Evolutionary conservation across 1,284 basidiomycete genomes (phyloP).

Genomic region (Puccinia coronata): DNA sequence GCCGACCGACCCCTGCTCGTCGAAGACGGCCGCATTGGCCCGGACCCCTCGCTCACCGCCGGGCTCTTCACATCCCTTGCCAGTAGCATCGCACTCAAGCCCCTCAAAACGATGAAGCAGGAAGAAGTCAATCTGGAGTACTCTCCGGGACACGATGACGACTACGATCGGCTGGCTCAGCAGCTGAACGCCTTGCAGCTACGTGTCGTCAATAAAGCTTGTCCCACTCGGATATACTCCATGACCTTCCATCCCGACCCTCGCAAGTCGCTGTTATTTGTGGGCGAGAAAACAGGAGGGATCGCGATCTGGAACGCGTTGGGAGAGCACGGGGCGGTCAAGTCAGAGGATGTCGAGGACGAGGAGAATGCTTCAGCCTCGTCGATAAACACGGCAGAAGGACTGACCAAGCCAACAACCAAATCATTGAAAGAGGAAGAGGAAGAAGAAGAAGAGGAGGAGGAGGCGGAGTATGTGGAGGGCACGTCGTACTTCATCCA

Average conservation of each 20-base stretch:
- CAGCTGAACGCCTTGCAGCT: slow-evolving; percentile 16
- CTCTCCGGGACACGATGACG: slow-evolving; percentile 18
- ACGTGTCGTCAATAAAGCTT: slow-evolving; percentile 16
- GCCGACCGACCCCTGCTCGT: slow-evolving; percentile 21
- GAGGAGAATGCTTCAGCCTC: neutral
- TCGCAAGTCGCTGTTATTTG: slow-evolving; percentile 19
- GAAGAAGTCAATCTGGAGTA: slow-evolving; percentile 45
- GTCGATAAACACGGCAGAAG: slow-evolving; percentile 5
- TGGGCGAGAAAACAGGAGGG: slow-evolving; percentile 43
- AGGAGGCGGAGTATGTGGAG: slow-evolving; percentile 6
- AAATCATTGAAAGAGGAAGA: slow-evolving; percentile 13
- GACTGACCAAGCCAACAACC: neutral
- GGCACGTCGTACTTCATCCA: slow-evolving; percentile 33
- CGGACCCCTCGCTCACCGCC: neutral
- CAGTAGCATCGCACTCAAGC: neutral
- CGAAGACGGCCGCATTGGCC: slow-evolving; percentile 11
- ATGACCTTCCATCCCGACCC: slow-evolving; percentile 40
- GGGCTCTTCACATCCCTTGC: slow-evolving; percentile 15
- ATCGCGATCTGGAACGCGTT: slow-evolving; percentile 39
- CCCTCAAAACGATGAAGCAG: slow-evolving; percentile 34
- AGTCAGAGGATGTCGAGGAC: slow-evolving; percentile 18
- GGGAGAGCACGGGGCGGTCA: neutral
- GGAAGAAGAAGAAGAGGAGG: slow-evolving; percentile 15
- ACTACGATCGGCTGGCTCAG: slow-evolving; percentile 13
- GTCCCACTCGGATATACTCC: slow-evolving; percentile 43